Conservation (phyloP, 352 stramenopile species). For the Phytophthora hibernalis region DNA sequence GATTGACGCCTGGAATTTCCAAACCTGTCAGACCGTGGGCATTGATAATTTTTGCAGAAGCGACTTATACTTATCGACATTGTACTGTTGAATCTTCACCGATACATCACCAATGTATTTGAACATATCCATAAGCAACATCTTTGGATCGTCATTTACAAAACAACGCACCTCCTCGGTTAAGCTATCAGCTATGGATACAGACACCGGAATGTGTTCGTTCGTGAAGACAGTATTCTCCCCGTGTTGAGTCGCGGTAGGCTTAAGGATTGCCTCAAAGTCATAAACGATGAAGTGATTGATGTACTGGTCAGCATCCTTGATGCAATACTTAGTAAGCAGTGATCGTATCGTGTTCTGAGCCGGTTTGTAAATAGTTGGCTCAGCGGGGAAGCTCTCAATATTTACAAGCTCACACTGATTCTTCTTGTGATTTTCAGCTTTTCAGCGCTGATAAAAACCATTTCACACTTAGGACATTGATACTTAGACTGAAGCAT, state of each 20-base stretch:
- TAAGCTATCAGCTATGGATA: constrained; percentile 21
- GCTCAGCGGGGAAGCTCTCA: constrained; percentile 21
- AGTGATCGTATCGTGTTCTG: constrained; percentile 16
- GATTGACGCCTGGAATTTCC: constrained; percentile 1
- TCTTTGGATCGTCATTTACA: constrained; percentile 20
- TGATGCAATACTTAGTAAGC: neutral
- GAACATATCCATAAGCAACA: constrained; percentile 24
- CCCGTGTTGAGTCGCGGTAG: too few relatives aligned
- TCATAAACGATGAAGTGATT: too few relatives aligned
- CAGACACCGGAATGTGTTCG: constrained; percentile 22
- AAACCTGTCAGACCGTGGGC: constrained; percentile 7
- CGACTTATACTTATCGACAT: neutral
- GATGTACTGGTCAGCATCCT: too few relatives aligned
- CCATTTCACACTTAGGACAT: constrained; percentile 15
- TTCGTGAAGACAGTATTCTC: neutral
- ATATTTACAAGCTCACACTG: constrained; percentile 15
- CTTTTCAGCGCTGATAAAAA: constrained; percentile 30
- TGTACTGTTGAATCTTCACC: constrained; percentile 12
- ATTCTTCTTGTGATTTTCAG: constrained; percentile 29
- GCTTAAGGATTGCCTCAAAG: too few relatives aligned
- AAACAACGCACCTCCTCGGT: constrained; percentile 1
- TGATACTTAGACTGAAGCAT: constrained; percentile 13
- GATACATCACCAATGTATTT: constrained; percentile 16
- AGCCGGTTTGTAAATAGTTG: constrained; percentile 17
- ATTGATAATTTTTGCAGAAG: neutral